phyloP scores from a whole-genome alignment of 164 flowering plant species.

The Dillenia suffruticosa region DNA sequence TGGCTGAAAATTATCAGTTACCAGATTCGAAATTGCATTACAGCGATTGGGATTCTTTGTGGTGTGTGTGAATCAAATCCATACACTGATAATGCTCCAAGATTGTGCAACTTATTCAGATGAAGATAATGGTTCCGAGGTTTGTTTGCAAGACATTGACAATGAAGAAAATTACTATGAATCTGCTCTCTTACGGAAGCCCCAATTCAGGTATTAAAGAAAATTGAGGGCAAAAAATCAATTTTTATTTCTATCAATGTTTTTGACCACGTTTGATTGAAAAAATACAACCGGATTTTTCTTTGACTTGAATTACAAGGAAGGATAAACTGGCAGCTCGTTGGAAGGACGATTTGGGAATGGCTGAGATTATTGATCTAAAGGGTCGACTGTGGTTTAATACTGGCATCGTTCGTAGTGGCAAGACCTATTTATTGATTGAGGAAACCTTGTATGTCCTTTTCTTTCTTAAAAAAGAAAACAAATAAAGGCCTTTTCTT shows the following conservation, averaged over 20 bases:
- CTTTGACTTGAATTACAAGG: conserved; percentile 24
- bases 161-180: conserved; percentile 29
- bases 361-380: conserved; percentile 68
- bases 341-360: conserved; percentile 59
- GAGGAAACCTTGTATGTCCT: conserved; percentile 69
- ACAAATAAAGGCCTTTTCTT: no score
- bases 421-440: conserved; percentile 55
- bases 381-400: conserved; percentile 67
- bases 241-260: neutral
- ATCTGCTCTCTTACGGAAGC: conserved; percentile 28
- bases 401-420: conserved; percentile 61
- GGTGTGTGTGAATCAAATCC: neutral
- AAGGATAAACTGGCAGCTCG: conserved; percentile 50
- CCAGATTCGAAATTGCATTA: no score
- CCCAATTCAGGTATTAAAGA: conserved; percentile 36
- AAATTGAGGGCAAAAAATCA: neutral
- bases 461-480: neutral
- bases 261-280: neutral
- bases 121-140: conserved; percentile 26
- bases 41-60: no score
- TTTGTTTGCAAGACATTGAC: conserved; percentile 12
- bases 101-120: conserved; percentile 26
- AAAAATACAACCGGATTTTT: neutral
- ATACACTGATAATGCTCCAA: conserved; percentile 10
- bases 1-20: no score